A percentile compares a stretch with the other conserved stretches of the same genome.
phyloP scores from a whole-genome alignment of 1,139 yeast species.

The Candida albicans region DNA sequence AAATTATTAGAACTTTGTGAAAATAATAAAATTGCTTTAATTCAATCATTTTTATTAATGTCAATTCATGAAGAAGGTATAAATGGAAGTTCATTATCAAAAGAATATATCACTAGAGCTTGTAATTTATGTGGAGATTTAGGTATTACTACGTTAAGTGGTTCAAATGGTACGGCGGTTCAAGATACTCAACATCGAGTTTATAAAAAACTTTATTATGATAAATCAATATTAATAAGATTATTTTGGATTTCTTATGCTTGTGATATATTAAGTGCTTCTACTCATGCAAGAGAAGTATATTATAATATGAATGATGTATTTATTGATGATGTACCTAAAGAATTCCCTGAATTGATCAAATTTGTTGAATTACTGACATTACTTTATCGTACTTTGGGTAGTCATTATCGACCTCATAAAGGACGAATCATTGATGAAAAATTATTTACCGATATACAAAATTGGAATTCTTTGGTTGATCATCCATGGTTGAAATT shows the following conservation, averaged over 20 bases:
- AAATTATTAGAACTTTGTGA: conserved; percentile 25
- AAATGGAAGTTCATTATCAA: conserved; percentile 23
- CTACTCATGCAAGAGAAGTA: conserved; percentile 27
- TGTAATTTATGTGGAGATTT: conserved; percentile 26
- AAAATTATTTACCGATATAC: conserved; percentile 17
- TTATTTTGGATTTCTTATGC: conserved; percentile 28
- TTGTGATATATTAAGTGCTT: conserved; percentile 24
- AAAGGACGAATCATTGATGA: conserved; percentile 19
- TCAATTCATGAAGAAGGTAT: conserved; percentile 30
- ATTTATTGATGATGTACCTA: conserved; percentile 19
- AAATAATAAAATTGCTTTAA: conserved; percentile 23
- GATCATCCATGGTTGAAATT: conserved; percentile 15
- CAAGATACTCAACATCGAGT: conserved; percentile 5
- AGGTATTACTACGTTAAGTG: conserved; percentile 24
- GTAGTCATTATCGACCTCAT: conserved; percentile 25
- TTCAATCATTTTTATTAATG: conserved; percentile 25
- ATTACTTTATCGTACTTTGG: conserved; percentile 22
- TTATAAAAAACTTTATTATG: conserved; percentile 13
- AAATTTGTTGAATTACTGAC: conserved; percentile 20
- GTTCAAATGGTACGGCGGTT: conserved; percentile 18
- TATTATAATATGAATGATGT: conserved; percentile 22
- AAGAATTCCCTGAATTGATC: conserved; percentile 22
- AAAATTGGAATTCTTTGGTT: conserved; percentile 11
- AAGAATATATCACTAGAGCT: conserved; percentile 23
- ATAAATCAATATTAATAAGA: conserved; percentile 19